Percentiles rank a stretch among this genome's conserved stretches.
Conservation (phyloP, 1,284 basidiomycete species). For the Hemileia vastatrix region DNA sequence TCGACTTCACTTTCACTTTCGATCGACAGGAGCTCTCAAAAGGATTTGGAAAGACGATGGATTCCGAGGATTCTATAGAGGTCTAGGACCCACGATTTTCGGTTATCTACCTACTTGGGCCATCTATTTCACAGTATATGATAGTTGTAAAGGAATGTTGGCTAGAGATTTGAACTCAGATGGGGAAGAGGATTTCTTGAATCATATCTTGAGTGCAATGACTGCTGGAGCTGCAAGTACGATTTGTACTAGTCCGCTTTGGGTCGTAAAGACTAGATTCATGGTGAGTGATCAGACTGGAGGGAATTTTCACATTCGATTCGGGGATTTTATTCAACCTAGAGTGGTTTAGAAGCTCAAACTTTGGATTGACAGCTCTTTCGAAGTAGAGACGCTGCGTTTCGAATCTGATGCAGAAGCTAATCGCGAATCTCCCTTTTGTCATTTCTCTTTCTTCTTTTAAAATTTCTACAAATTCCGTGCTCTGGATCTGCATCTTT, state of each 20-base stretch:
- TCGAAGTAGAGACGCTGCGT: too few relatives aligned
- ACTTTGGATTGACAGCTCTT: not conserved
- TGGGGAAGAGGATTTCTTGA: constrained; percentile 32
- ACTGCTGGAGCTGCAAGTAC: constrained; percentile 38
- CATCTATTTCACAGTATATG: constrained; percentile 43
- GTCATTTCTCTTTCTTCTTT: not conserved
- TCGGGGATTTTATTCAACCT: too few relatives aligned
- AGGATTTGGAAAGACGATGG: constrained; percentile 39
- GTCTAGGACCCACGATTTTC: constrained; percentile 40
- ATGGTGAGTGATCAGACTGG: constrained; percentile 27
- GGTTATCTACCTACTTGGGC: constrained; percentile 44
- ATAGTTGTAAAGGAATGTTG: too few relatives aligned
- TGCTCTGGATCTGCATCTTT: constrained; percentile 22
- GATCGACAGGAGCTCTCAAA: too few relatives aligned
- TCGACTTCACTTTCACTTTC: too few relatives aligned
- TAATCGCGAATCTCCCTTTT: too few relatives aligned
- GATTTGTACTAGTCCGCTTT: constrained; percentile 38
- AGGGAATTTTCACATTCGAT: too few relatives aligned
- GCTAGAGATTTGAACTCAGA: too few relatives aligned
- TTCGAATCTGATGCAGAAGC: too few relatives aligned
- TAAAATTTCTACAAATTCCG: not conserved
- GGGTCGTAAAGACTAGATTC: constrained; percentile 43
- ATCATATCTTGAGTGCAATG: constrained; percentile 40
- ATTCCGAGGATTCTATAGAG: constrained; percentile 40
- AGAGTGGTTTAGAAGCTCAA: too few relatives aligned